Evolutionary conservation across 805 yeast genomes (phyloP).

Genomic region (Lachancea sp.): DNA sequence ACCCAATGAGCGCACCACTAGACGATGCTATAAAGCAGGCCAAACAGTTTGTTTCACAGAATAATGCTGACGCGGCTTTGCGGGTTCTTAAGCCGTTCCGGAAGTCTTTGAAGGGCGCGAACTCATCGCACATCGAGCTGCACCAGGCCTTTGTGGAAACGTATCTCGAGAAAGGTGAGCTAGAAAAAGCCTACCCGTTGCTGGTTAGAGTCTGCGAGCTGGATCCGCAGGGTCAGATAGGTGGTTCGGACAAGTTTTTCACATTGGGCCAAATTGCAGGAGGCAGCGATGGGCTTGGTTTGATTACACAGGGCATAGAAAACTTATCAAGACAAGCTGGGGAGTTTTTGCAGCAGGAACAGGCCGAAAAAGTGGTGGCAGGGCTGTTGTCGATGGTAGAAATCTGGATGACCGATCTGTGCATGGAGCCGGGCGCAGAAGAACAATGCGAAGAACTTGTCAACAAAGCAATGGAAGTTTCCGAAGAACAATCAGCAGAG

Average conservation of each 20-base stretch:
- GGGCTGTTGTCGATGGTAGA: conserved; percentile 84
- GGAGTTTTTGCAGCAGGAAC: conserved; percentile 31
- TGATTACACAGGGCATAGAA: conserved; percentile 57
- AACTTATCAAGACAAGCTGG: conserved; percentile 24
- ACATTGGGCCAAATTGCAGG: conserved; percentile 90
- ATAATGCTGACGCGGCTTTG: conserved; percentile 32
- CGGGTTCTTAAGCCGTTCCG: conserved; percentile 32
- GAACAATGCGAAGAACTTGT: conserved; percentile 66
- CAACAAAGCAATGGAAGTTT: conserved; percentile 53
- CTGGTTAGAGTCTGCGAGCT: conserved; percentile 54
- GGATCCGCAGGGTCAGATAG: conserved; percentile 59
- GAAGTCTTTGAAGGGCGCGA: conserved; percentile 20
- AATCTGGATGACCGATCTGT: conserved; percentile 95
- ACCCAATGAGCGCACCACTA: conserved; percentile 14
- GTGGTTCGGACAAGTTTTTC: conserved; percentile 72
- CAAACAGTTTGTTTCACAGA: conserved; percentile 19
- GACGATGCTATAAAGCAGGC: conserved; percentile 18
- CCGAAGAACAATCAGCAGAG: conserved; percentile 58
- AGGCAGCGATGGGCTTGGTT: conserved; percentile 62
- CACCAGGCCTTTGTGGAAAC: conserved; percentile 67
- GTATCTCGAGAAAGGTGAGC: conserved; percentile 69
- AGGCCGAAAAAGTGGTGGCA: conserved; percentile 57
- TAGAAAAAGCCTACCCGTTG: conserved; percentile 68
- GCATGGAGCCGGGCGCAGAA: conserved; percentile 92
- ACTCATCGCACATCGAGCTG: conserved; percentile 36